phyloP scores from a whole-genome alignment of 2,329 filamentous ascomycete genomes.

The Dactylonectria estremocensis region DNA sequence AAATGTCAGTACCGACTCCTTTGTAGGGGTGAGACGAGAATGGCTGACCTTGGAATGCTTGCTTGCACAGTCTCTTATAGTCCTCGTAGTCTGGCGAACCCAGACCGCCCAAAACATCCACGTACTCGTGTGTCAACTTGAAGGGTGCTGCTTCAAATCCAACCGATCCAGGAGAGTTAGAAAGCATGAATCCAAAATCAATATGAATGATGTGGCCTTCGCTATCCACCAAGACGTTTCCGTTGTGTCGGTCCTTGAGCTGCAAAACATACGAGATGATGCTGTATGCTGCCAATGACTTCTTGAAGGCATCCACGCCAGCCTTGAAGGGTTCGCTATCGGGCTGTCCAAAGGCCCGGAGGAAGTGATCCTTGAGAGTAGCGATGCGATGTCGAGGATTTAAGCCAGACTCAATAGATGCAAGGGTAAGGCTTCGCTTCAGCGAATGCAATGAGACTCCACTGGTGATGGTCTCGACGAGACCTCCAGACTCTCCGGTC shows the following conservation, averaged over 20 bases:
- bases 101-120: conserved; percentile 84
- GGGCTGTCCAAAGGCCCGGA: conserved; percentile 82
- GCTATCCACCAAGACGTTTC: conserved; percentile 88
- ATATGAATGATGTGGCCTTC: conserved; percentile 91
- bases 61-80: conserved; percentile 85
- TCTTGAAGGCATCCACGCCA: conserved; percentile 84
- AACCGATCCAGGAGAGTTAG: conserved; percentile 87
- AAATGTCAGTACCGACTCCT: conserved; percentile 25
- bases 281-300: conserved; percentile 88
- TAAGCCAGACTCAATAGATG: conserved; percentile 79
- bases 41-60: conserved; percentile 82
- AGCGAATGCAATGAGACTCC: conserved; percentile 90
- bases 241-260: conserved; percentile 89
- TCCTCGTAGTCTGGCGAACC: conserved; percentile 79
- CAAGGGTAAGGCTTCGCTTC: conserved; percentile 85
- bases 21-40: background rate
- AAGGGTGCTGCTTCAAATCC: conserved; percentile 91
- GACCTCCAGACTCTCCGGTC: conserved; percentile 85
- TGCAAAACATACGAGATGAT: conserved; percentile 88
- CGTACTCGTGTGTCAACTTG: conserved; percentile 88
- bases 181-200: conserved; percentile 92
- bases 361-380: conserved; percentile 85
- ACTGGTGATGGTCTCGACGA: conserved; percentile 91
- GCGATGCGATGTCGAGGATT: conserved; percentile 84
- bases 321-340: conserved; percentile 79